Conservation (phyloP, 2,329 filamentous ascomycete genomes). For the Phoma sp. region DNA sequence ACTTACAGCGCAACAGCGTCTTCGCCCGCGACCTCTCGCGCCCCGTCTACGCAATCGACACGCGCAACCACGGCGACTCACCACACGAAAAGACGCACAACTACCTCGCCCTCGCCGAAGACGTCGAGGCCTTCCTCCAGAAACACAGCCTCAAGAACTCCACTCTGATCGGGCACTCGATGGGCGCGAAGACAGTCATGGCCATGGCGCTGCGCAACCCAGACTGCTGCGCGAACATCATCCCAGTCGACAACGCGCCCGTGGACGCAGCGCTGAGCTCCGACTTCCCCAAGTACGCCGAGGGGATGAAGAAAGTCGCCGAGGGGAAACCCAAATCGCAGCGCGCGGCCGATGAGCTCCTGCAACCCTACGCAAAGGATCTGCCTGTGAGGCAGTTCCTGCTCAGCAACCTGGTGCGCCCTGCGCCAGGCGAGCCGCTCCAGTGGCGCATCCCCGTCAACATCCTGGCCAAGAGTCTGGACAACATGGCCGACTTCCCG, state of each 20-base stretch:
- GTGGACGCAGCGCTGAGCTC: slow-evolving; percentile 76
- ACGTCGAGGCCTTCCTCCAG: slow-evolving; percentile 79
- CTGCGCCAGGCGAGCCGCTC: slow-evolving; percentile 59
- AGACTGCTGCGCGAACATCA: slow-evolving; percentile 69
- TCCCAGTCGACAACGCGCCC: slow-evolving; percentile 91
- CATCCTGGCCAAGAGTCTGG: slow-evolving; percentile 70
- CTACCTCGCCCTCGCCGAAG: slow-evolving; percentile 81
- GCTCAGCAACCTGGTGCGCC: slow-evolving; percentile 78
- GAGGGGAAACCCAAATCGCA: slow-evolving; percentile 69
- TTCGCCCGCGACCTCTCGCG: slow-evolving; percentile 81
- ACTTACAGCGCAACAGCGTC: slow-evolving; percentile 58
- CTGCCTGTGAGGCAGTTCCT: slow-evolving; percentile 87
- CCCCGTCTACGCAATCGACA: slow-evolving; percentile 83
- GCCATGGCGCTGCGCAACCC: slow-evolving; percentile 76
- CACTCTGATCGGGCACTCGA: slow-evolving; percentile 90
- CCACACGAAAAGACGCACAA: slow-evolving; percentile 78
- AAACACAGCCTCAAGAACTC: slow-evolving; percentile 72
- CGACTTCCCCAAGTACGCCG: slow-evolving; percentile 80
- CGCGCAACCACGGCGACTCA: slow-evolving; percentile 92
- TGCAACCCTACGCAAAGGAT: slow-evolving; percentile 75
- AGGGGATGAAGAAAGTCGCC: slow-evolving; percentile 84
- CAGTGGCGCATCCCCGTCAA: slow-evolving; percentile 82
- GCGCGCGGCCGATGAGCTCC: slow-evolving; percentile 79
- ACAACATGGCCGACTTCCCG: slow-evolving; percentile 86
- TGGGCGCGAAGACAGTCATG: slow-evolving; percentile 97